Percentiles rank a stretch among this genome's conserved stretches.
Conservation (phyloP, 163 green algal species). For the Scenedesmus sp. region DNA sequence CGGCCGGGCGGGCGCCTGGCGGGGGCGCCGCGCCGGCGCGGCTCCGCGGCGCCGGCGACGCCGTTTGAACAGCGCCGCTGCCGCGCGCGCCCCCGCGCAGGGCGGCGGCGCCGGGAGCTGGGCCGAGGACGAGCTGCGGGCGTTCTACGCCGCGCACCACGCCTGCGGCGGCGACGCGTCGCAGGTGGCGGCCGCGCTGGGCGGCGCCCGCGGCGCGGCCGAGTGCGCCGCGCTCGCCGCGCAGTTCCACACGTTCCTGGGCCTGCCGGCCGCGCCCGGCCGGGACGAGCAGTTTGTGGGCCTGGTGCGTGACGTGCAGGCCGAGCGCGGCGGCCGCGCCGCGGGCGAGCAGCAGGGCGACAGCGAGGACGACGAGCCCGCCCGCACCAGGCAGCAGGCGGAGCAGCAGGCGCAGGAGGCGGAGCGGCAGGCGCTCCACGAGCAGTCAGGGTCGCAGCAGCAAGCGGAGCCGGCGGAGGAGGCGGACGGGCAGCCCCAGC, state of each 20-base stretch:
- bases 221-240: slow-evolving; percentile 58
- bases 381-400: background rate
- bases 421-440: background rate
- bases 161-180: background rate
- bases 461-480: background rate
- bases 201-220: slow-evolving; percentile 22
- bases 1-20: too few species aligned
- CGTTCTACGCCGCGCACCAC: slow-evolving; percentile 33
- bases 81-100: too few species aligned
- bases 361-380: slow-evolving; percentile 4
- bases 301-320: slow-evolving; percentile 62
- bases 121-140: slow-evolving; percentile 19
- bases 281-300: slow-evolving; percentile 58
- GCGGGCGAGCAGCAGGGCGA: too few species aligned
- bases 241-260: slow-evolving; percentile 60
- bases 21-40: too few species aligned
- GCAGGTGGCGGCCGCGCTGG: slow-evolving; percentile 23
- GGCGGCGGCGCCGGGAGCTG: too few species aligned
- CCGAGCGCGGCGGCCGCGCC: too few species aligned
- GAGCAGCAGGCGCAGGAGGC: slow-evolving; percentile 10
- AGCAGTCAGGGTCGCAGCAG: background rate
- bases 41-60: too few species aligned
- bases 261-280: slow-evolving; percentile 37
- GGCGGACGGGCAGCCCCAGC: background rate
- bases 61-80: too few species aligned